Conservation (phyloP, 2,329 filamentous ascomycete species). For the Claviceps citrina region DNA sequence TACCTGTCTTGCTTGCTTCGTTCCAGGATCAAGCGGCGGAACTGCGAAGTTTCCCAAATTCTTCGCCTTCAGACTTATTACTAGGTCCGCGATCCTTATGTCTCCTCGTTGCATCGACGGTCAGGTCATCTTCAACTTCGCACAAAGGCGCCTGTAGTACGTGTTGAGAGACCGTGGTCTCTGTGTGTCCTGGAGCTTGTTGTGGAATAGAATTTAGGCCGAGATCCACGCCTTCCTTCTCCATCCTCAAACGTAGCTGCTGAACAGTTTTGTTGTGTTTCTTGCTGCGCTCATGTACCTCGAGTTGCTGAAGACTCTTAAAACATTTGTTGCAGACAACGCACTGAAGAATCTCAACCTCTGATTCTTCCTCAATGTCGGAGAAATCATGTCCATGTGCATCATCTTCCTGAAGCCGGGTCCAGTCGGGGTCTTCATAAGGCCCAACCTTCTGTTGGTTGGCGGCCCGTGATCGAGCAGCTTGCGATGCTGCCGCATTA, state of each 20-base stretch:
- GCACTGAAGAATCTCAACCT: conserved; percentile 53
- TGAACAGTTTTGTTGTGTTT: conserved; percentile 84
- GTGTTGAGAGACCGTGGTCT: not conserved
- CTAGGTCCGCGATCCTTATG: not conserved
- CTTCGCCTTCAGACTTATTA: not conserved
- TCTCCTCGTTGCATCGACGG: not conserved
- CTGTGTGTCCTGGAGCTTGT: not conserved
- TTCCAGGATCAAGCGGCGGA: not conserved
- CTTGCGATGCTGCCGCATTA: conserved; percentile 68
- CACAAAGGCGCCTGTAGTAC: not conserved
- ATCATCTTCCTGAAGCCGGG: conserved; percentile 39
- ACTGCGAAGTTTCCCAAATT: not conserved
- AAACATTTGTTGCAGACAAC: conserved; percentile 66
- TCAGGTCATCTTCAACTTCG: not conserved
- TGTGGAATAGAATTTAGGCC: conserved; percentile 21
- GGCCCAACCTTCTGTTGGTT: conserved; percentile 59
- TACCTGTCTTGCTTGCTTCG: conserved; percentile 35
- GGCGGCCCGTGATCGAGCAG: conserved; percentile 64
- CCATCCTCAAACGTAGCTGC: conserved; percentile 68
- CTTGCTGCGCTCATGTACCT: conserved; percentile 89
- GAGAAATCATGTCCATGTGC: conserved; percentile 47
- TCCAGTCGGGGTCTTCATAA: conserved; percentile 60
- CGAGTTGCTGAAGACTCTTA: conserved; percentile 81
- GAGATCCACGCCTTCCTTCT: conserved; percentile 54
- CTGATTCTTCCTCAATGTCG: conserved; percentile 37